Evolutionary conservation across 345 rosid species (phyloP), one percentile per base, ranked within the genome.

Genomic region (Corchorus olitorius): DNA sequence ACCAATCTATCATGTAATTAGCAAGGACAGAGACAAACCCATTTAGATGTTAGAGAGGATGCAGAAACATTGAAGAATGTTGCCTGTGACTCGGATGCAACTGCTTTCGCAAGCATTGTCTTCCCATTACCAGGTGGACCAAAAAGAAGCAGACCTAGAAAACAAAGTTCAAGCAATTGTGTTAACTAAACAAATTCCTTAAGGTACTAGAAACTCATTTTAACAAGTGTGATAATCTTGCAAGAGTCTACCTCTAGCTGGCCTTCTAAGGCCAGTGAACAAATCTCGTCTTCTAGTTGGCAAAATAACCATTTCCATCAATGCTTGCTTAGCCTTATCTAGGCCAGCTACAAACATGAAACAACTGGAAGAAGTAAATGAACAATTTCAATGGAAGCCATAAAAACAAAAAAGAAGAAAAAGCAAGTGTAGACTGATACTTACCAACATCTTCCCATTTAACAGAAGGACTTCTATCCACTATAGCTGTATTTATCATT

Each of bases 71-170:
- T 95, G 78, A 95, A 95, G 86, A 95, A 95, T 19, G 99, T 95
- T 66, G 98, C 99, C 82, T 88, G 85, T 61, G 99, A 93, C 87
- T 95, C 98, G 4, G 99, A 95, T 67, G 99, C 98, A 9, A 95
- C 98, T 70, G 99, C 99, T 83, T 95, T 95, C 46, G 96, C 98
- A 84, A 95, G 98, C 99, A 95, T 95, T 67, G 99, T 95, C 83
- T 95, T 95, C 52, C 99, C 99, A 86, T 93, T 95, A 33, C 99
- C 99, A 76, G 98, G 99, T 72, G 99, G 99, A 50, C 99, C 98
- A 85, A 95, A 95, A 77, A 95, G 97, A 81, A 95, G 98, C 77
- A 95, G 75, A 76, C 99, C 99, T 94, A 75, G 68, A 79, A 39
- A 76, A 43, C 68, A 49, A 84, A 73, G 73, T 33, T n/a, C 45